Evolutionary conservation across 352 stramenopile species (phyloP), one percentile per base, ranked within the genome.

Genomic region (Globisporangium spiculum): DNA sequence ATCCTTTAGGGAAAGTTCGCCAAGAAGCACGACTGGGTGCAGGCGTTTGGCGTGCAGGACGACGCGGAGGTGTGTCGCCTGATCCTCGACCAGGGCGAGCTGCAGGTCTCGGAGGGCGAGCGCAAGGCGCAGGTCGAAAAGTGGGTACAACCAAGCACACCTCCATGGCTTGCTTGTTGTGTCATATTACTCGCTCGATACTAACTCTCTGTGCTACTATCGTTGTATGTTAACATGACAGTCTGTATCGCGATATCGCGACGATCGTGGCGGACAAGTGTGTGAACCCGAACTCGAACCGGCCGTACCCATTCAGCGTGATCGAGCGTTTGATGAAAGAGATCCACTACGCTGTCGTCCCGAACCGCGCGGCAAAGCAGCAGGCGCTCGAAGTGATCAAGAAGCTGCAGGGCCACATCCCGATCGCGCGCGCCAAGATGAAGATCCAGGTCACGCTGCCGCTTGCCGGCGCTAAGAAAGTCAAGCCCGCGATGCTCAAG

Each of bases 51-150:
- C 18, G 97, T 97, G 32, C 84, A 91, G 26, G 93, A 98, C 62
- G 84, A 98, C 55, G 84, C 97, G 46, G 82, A 98, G 65, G 91
- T 97, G 52, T 98, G 93, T 68, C 80, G 88, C 50, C 70, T 95
- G 3, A 99, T 99, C 69, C 81, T 99, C 20, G 86, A 98, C n/a
- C 95, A 98, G 68, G 97, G 97, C 41, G 84, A 98, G 61, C 78
- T 99, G n/a, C 97, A 99, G 77, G 92, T 99, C 9, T 98, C 93
- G 4, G 97, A 99, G 71, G 93, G 96, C 58, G 97, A 99, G 75
- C 88, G 98, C 66, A 91, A 92, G 46, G 90, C 96, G 18, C 84
- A 98, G 57, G 78, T 97, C 4, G 92, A 99, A 77, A 95, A 93
- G 88, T 96, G 67, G 60, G 63, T 72, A 4, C 44, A 52, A 24